Base-by-base conservation (phyloP, 2,329 filamentous ascomycete genomes). In the Paramyrothecium sp. region DNA sequence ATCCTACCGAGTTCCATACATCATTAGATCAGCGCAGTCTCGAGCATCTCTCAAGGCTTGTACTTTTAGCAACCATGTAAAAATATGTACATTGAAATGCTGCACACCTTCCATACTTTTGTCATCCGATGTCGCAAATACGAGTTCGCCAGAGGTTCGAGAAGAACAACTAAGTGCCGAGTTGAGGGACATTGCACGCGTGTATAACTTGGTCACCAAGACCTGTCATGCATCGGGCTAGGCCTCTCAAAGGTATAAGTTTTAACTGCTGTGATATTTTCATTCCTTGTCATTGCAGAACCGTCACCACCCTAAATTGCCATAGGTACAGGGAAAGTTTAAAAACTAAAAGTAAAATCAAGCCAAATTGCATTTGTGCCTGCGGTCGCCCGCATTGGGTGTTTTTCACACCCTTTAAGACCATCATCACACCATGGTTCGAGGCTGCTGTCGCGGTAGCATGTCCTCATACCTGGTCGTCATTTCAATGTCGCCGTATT, bases 401-500 rank as follows among this genome's bases (percentile, higher is more conserved):
- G 26, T 4, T 30, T 10, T 30, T 10, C 26, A 5, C 26, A 10
- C 10, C 26, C 26, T n/a, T 7, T 8, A 50, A 10, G 17, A 7
- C 17, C 41, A 22, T n/a, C 13, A 52, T 67, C 58, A 78, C 11
- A 78, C 73, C 70, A 77, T 73, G 17, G 69, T 75, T 66, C 75
- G 73, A 12, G 83, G 83, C 51, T 78, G 75, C 58, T 78, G 74
- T 49, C 81, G 73, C 26, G 81, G 81, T 21, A 81, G 64, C 81
- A 85, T 82, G 60, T 86, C 83, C 67, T 86, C 83, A 61, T 86
- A 86, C 47, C 81, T 76, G 3, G 81, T 77, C 58, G 78, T 78
- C 65, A 79, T 72, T 61, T 85, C 81, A 48, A 84, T 73, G 51
- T 81, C 80, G 51, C 72, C 69, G 12, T 71, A 71, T 49, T 73